Percentiles rank a stretch among this genome's conserved stretches.
Evolutionary conservation across 768 basidiomycete species (phyloP).

Genomic region (Phanerochaete sordida): DNA sequence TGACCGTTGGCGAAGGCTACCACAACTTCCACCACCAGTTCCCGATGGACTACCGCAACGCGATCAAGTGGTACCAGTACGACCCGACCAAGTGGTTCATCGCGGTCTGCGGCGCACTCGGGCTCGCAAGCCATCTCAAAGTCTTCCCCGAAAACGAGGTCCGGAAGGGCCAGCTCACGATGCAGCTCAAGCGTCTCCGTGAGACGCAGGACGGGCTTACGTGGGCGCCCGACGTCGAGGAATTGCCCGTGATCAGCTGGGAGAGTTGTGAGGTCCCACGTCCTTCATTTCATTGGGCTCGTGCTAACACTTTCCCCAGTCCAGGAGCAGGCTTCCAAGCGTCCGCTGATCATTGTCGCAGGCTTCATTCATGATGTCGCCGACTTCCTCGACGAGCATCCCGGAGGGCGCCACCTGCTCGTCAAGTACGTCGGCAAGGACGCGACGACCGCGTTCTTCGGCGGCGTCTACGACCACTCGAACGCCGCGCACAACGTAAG

Average conservation of each 20-base stretch:
- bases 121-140: slow-evolving; percentile 60
- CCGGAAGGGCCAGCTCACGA: slow-evolving; percentile 87
- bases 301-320: slow-evolving; percentile 36
- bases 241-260: slow-evolving; percentile 83
- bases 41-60: slow-evolving; percentile 97
- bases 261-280: slow-evolving; percentile 62
- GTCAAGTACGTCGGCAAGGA: slow-evolving; percentile 86
- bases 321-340: slow-evolving; percentile 73
- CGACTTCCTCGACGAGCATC: slow-evolving; percentile 85
- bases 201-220: slow-evolving; percentile 69
- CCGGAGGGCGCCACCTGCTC: slow-evolving; percentile 83
- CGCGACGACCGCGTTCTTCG: slow-evolving; percentile 92
- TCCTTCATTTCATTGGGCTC: neutral
- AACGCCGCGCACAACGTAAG: slow-evolving; percentile 84
- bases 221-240: slow-evolving; percentile 76
- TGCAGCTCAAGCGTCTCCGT: slow-evolving; percentile 87
- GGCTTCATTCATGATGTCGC: slow-evolving; percentile 93
- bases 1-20: slow-evolving; percentile 94
- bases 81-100: slow-evolving; percentile 96
- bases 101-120: slow-evolving; percentile 51
- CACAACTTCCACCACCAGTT: slow-evolving; percentile 99
- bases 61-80: slow-evolving; percentile 93
- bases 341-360: slow-evolving; percentile 81
- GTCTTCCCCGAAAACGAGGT: slow-evolving; percentile 71
- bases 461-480: slow-evolving; percentile 86